Percentiles rank a stretch among this genome's conserved stretches.
Evolutionary conservation across 371 early-diverging fungal species (phyloP).

Genomic region (Mortierella sp.): DNA sequence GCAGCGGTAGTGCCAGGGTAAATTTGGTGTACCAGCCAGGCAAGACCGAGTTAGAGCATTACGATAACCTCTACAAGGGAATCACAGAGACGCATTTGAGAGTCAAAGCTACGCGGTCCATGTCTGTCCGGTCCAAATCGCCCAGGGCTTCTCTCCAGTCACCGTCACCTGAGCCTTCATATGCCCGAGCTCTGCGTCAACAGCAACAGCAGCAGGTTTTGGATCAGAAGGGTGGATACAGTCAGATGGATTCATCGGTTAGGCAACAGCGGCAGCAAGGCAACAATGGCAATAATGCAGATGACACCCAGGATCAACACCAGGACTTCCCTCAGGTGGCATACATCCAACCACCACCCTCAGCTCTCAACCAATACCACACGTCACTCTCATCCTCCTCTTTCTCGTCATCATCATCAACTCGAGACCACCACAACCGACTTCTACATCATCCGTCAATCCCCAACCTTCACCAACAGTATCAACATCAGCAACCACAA

Average conservation of each 20-base stretch:
- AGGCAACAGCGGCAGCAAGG: neutral
- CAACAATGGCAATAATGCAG: neutral
- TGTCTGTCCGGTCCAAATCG: neutral
- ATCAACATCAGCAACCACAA: neutral
- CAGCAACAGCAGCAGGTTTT: slow-evolving; percentile 11
- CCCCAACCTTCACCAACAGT: neutral
- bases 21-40: slow-evolving; percentile 20
- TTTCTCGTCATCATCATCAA: neutral
- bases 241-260: neutral
- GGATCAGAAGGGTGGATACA: neutral
- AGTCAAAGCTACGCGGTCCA: slow-evolving; percentile 16
- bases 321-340: neutral
- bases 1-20: slow-evolving; percentile 1
- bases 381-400: neutral
- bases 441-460: neutral
- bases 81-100: slow-evolving; percentile 21
- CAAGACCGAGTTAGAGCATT: slow-evolving; percentile 34
- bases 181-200: neutral
- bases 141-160: slow-evolving; percentile 9
- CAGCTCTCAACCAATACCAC: neutral
- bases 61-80: slow-evolving; percentile 20
- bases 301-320: neutral
- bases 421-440: neutral
- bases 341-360: neutral
- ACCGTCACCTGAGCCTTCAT: neutral